Evolutionary conservation across 2,329 filamentous ascomycete species (phyloP), one percentile per base, ranked within the genome.

Genomic region (Claviceps sp.): DNA sequence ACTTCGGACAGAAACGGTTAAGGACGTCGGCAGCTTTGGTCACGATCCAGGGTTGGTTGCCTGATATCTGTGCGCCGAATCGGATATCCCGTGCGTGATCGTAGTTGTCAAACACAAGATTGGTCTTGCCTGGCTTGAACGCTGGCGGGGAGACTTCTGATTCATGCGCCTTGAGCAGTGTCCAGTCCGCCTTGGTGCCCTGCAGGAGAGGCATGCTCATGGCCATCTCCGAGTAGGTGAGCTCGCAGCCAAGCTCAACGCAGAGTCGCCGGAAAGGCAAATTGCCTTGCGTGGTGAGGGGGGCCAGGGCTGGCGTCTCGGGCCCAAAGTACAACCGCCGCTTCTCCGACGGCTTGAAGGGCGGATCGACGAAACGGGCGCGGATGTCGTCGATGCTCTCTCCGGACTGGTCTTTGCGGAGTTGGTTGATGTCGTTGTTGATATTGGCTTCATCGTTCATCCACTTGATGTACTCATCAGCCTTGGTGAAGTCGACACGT

Each of bases 141-240:
- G 76, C 79, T 17, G 91, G 91, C 24, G 89, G 80, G 22, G 72
- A 68, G 17, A 85, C 73, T 68, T 98, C 93, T 6, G 84, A 86
- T 64, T 89, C 82, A 64, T 98, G 93, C 3, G 88, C 88, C 68
- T 93, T 94, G 76, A 97, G 81, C 52, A 98, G 74, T 19, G 93
- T 89, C 93, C 93, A 98, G 71, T 98, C 93, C 1, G 84, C 77
- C 69, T 91, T 94, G 57, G 86, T 81, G 39, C 93, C 93, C 67
- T 96, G 89, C 5, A 98, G 77, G 43, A 98, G 71, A 10, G 91
- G 90, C 67, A 95, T 73, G 30, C 88, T 84, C 78, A 98, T 87
- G 4, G 91, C 93, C 93, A 98, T 98, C 69, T 98, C 93, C 0
- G 91, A 97, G 73, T 95, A 98, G 0, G 93, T 98, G 48, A 95